A percentile compares a stretch with the other conserved stretches of the same genome.
phyloP scores from a whole-genome alignment of 768 basidiomycete genomes.

The Lentinula edodes region DNA sequence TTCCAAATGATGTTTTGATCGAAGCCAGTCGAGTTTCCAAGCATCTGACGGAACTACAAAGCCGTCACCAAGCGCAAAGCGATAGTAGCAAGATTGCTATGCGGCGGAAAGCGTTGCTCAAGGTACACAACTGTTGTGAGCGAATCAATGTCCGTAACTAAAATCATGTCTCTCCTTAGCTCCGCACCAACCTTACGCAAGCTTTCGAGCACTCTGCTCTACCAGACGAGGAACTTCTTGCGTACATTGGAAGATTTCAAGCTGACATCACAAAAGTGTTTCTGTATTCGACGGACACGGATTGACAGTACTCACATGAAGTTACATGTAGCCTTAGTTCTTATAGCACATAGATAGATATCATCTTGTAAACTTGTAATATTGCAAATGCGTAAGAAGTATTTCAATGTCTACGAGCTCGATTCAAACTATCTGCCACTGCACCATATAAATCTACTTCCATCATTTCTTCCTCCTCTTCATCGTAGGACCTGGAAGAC shows the following conservation, averaged over 20 bases:
- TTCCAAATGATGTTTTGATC: slow-evolving; percentile 65
- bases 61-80: slow-evolving; percentile 54
- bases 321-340: too few species aligned
- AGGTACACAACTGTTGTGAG: slow-evolving; percentile 33
- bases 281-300: slow-evolving; percentile 9
- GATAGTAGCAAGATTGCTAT: slow-evolving; percentile 50
- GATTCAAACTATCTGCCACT: not conserved
- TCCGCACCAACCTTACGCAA: slow-evolving; percentile 71
- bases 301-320: too few species aligned
- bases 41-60: slow-evolving; percentile 52
- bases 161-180: slow-evolving; percentile 32
- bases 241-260: slow-evolving; percentile 66
- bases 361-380: too few species aligned
- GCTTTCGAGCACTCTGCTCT: slow-evolving; percentile 68
- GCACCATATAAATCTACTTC: slow-evolving; percentile 6
- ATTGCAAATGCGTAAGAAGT: not conserved
- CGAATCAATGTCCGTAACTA: too few species aligned
- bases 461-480: not conserved
- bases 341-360: too few species aligned
- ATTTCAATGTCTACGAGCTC: not conserved
- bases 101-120: slow-evolving; percentile 63
- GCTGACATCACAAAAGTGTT: slow-evolving; percentile 61
- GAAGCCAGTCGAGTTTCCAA: slow-evolving; percentile 61
- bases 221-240: slow-evolving; percentile 62
- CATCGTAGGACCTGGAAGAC: not conserved